A percentile compares a stretch with the other conserved stretches of the same genome.
Conservation (phyloP, 1,284 basidiomycete genomes). For the Melampsora americana region DNA sequence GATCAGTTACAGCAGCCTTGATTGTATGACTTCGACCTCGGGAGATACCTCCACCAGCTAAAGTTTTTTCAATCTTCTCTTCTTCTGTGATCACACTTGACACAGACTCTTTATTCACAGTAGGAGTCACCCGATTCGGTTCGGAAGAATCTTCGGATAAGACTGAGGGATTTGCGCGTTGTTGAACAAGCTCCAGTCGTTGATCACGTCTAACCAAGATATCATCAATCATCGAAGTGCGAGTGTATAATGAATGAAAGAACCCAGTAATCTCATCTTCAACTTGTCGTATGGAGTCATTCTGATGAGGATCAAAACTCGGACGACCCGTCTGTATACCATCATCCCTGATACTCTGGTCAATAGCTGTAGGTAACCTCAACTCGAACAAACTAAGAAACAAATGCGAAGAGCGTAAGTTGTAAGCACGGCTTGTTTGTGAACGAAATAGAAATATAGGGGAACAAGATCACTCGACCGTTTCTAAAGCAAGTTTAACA, state of each 20-base stretch:
- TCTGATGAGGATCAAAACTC: not conserved
- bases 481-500: not conserved
- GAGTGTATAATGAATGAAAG: not conserved
- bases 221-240: conserved; percentile 1
- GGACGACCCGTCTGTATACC: not conserved
- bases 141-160: too few relatives aligned
- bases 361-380: conserved; percentile 14
- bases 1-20: not conserved
- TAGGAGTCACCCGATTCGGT: too few relatives aligned
- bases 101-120: not conserved
- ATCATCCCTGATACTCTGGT: conserved; percentile 2
- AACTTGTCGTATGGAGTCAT: not conserved
- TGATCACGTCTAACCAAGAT: not conserved
- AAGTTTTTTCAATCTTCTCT: not conserved
- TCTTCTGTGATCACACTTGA: not conserved
- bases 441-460: not conserved
- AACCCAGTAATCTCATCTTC: not conserved
- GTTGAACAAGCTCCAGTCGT: not conserved
- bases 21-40: not conserved
- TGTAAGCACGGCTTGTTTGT: not conserved
- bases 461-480: not conserved
- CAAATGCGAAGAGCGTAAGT: not conserved
- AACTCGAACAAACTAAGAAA: conserved; percentile 15
- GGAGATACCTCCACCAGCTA: not conserved
- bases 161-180: too few relatives aligned